Evolutionary conservation across 2,329 filamentous ascomycete species (phyloP), one percentile per base, ranked within the genome.

Genomic region (Hymenoscyphus linearis): DNA sequence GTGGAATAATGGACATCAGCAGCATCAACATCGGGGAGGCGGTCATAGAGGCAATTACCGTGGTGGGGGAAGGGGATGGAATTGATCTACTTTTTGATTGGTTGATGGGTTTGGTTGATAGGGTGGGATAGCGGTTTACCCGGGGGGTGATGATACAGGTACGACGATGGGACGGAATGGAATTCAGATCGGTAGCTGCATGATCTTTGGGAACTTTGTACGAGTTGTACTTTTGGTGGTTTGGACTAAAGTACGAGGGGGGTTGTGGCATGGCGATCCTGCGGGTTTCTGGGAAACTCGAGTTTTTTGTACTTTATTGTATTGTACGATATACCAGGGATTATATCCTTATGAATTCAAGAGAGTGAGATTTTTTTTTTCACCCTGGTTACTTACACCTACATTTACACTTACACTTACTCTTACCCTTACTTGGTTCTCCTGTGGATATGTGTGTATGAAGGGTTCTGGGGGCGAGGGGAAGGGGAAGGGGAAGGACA

Each of bases 41-140:
- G 69, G 68, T 36, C 64, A 67, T 10, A 65, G 68, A 59, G 69
- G 68, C 58, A 64, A 65, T 52, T 69, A 69, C 65, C 60, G 69
- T 60, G 68, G 69, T 47, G 59, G 68, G 27, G 68, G 69, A 18
- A 64, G 69, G 60, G 65, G 55, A 57, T 66, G 59, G 61, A 31
- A 31, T 31, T 31, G 31, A 31, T 5, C 10, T 31, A 1, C 31
- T 31, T 9, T 37, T 9, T 37, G 16, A 59, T 40, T 34, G 25
- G 6, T 52, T 31, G 47, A 25, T 47, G 40, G n/a, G 27, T 26
- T 34, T n/a, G n/a, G n/a, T n/a, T n/a, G n/a, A n/a, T n/a, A n/a
- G n/a, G 14, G 27, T 7, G 9, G 12, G 40, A 25, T 9, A 12
- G 18, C 18, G 2, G 13, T 55, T 31, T 22, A n/a, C 52, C 27